Evolutionary conservation across 2,329 filamentous ascomycete species (phyloP).

Genomic region (Cladosporium sp.): DNA sequence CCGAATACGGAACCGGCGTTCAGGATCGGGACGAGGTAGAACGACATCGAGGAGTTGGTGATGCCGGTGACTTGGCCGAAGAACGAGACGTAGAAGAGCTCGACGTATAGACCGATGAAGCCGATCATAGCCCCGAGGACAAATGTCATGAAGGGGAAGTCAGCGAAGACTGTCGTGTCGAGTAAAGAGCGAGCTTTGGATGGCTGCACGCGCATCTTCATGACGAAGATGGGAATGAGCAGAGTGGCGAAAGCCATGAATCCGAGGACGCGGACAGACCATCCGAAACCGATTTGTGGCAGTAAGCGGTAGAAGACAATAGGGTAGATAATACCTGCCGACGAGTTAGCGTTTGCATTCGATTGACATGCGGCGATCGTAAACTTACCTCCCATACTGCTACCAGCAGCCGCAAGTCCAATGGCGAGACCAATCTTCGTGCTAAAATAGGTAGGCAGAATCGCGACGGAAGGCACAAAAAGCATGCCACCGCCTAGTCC

Average conservation of each 20-base stretch:
- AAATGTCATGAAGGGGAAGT: conserved; percentile 42
- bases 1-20: conserved; percentile 46
- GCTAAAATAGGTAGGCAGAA: conserved; percentile 51
- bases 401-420: conserved; percentile 48
- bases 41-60: conserved; percentile 37
- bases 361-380: not conserved
- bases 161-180: conserved; percentile 43
- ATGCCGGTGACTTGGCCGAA: conserved; percentile 37
- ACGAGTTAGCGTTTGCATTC: not conserved
- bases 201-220: conserved; percentile 40
- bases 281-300: conserved; percentile 32
- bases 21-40: conserved; percentile 46
- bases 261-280: conserved; percentile 34
- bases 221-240: conserved; percentile 32
- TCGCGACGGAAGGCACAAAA: conserved; percentile 46
- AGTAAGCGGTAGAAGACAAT: conserved; percentile 39
- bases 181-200: conserved; percentile 39
- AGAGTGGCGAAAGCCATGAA: conserved; percentile 37
- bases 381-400: conserved; percentile 36
- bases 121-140: conserved; percentile 36
- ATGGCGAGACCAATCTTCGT: conserved; percentile 47
- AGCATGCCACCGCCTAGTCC: conserved; percentile 46
- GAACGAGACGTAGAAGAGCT: conserved; percentile 45
- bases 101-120: conserved; percentile 44
- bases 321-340: conserved; percentile 35